These are phyloP conservation scores for Noccaea caerulescens DNA, from an alignment of 345 rosid genomes.

Conservation along the genomic window DNA sequence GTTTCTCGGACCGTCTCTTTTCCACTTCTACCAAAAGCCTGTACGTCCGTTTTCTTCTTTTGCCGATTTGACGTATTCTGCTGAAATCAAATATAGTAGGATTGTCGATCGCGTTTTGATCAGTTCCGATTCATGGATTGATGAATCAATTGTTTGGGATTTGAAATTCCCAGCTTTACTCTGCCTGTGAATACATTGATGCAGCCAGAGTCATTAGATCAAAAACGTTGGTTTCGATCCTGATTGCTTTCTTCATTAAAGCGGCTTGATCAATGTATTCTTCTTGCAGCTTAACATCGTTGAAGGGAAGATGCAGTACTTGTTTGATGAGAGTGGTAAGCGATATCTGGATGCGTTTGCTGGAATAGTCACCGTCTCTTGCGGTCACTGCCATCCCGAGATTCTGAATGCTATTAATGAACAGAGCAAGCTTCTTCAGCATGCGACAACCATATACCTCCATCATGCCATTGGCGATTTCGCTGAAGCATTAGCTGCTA, in stretches of 20 bases:
- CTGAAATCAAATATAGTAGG: not conserved
- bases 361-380: constrained; percentile 88
- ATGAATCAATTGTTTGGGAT: not conserved
- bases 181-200: not conserved
- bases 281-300: constrained; percentile 74
- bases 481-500: constrained; percentile 86
- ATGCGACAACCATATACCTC: constrained; percentile 84
- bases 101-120: not conserved
- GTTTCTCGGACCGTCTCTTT: constrained; percentile 88
- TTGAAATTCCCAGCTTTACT: constrained; percentile 12
- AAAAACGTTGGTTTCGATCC: not conserved
- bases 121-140: not conserved
- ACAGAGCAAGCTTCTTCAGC: constrained; percentile 90
- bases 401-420: constrained; percentile 67
- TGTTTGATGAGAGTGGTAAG: constrained; percentile 83
- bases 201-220: not conserved
- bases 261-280: not conserved
- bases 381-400: constrained; percentile 95
- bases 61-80: not conserved
- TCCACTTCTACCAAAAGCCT: constrained; percentile 84
- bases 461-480: constrained; percentile 86
- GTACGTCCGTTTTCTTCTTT: constrained; percentile 45
- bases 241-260: constrained; percentile 1
- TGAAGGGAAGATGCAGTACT: constrained; percentile 97
- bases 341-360: constrained; percentile 89